Evolutionary conservation across 768 basidiomycete genomes (phyloP).

Genomic region (Guyanaporus albipodus): DNA sequence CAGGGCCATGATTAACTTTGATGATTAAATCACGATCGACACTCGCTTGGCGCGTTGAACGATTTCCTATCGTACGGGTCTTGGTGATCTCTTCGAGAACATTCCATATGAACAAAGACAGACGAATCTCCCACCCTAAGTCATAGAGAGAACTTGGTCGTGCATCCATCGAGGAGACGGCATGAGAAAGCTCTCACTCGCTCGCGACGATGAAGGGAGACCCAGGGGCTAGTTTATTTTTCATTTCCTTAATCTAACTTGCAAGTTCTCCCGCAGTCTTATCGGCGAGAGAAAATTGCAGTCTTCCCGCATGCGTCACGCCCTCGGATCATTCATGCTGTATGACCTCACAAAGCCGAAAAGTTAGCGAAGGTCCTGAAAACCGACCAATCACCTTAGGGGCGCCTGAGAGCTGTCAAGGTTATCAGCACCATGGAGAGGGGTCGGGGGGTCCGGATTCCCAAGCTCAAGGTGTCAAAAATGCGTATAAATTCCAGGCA

Average conservation of each 20-base stretch:
- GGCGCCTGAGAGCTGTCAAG: slow-evolving; percentile 6
- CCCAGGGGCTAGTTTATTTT: neutral
- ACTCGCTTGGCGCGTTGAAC: no score
- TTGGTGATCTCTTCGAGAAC: no score
- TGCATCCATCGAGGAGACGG: neutral
- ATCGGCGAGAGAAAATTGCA: slow-evolving; percentile 5
- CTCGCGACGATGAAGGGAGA: neutral
- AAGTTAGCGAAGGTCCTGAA: no score
- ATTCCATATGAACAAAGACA: no score
- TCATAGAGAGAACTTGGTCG: no score
- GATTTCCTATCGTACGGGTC: no score
- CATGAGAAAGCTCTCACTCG: slow-evolving; percentile 8
- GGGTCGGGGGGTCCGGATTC: neutral
- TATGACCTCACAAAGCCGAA: no score
- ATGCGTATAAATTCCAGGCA: slow-evolving; percentile 12
- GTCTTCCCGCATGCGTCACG: neutral
- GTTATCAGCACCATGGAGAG: neutral
- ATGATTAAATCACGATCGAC: no score
- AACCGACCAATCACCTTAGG: neutral
- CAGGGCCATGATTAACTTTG: no score
- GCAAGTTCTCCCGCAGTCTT: slow-evolving; percentile 1
- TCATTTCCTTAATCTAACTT: neutral
- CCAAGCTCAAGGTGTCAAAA: neutral
- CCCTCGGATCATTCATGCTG: no score
- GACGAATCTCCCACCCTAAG: no score